Evolutionary conservation across 164 flowering plant species (phyloP).

Genomic region (Santalum album): DNA sequence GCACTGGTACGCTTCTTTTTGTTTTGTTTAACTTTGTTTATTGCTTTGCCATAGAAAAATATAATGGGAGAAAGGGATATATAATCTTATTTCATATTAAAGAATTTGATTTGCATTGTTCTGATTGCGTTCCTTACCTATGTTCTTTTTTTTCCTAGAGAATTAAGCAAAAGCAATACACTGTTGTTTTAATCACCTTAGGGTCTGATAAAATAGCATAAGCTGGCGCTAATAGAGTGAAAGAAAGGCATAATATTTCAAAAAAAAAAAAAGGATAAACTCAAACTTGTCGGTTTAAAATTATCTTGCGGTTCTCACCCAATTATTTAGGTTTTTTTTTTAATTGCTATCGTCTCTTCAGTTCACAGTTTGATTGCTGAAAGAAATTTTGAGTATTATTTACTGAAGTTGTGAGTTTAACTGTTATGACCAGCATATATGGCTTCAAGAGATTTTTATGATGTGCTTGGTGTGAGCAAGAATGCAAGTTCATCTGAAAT

Average conservation of each 20-base stretch:
- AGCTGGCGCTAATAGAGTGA: too few relatives aligned
- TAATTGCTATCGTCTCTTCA: too few relatives aligned
- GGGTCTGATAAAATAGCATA: too few relatives aligned
- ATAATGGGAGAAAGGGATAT: not conserved
- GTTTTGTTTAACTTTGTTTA: not conserved
- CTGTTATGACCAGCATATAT: slow-evolving; percentile 17
- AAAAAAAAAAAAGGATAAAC: too few relatives aligned
- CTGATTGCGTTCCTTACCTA: too few relatives aligned
- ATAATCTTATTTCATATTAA: not conserved
- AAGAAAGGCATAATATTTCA: too few relatives aligned
- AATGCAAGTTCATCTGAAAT: slow-evolving; percentile 71
- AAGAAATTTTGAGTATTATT: not conserved
- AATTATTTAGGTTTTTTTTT: too few relatives aligned
- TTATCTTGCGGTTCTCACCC: too few relatives aligned
- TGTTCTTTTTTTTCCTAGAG: too few relatives aligned
- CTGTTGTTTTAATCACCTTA: too few relatives aligned
- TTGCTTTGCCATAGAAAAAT: not conserved
- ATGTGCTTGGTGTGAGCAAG: slow-evolving; percentile 84
- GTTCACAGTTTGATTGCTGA: not conserved
- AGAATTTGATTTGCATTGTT: not conserved
- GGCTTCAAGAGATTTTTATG: slow-evolving; percentile 61
- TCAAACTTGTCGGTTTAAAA: too few relatives aligned
- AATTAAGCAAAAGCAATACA: too few relatives aligned
- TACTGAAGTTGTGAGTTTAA: slow-evolving; percentile 5
- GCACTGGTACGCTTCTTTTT: slow-evolving; percentile 37